Evolutionary conservation across 163 green algal genomes (phyloP), one percentile per base, ranked within the genome.

Genomic region (Chlamydomonas reinhardtii): DNA sequence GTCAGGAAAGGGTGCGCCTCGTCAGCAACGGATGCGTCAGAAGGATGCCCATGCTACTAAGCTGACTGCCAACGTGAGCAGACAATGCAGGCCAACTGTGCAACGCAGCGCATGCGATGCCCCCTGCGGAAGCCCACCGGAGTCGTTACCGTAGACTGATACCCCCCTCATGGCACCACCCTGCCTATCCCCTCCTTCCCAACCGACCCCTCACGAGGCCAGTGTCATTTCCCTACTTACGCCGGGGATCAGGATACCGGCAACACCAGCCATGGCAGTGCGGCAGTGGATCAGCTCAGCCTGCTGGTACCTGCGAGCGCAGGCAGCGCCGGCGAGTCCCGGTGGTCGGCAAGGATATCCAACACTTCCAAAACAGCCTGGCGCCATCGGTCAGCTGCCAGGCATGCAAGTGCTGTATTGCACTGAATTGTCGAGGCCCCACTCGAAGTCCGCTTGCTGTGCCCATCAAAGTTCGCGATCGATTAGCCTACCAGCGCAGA

Each of bases 231-330:
- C 6, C 48, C 12, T 2, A 80, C 92, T 89, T 59, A 96, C 93
- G 82, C 73, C 90, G 56, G 96, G 95, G 85, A 98, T 92, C 27
- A 98, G 64, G 82, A 98, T 98, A 76, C 96, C 96, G 32, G 95
- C 96, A 29, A 97, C 95, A 68, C 82, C 94, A 52, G 92, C 91
- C 96, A 98, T 98, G 52, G 95, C 96, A 73, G 92, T 96, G 81
- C 96, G 94, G 81, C 90, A 77, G 89, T 98, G 95, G 54, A 98
- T 88, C 69, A 98, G 91, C 94, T 98, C 96, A 71, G 96, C 92
- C 79, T 97, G 93, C 84, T 88, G 65, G 61, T 94, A 94, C 88
- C 85, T 92, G 76, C 52, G 37, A 22, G 24, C 14, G 24, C 19
- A 43, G 11, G 1, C 20, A 76, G 35, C 39, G 62, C 27, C 24